A percentile compares a stretch with the other conserved stretches of the same genome.
Conservation (phyloP, 1,139 yeast species). For the Scheffersomyces cryptocercus region DNA sequence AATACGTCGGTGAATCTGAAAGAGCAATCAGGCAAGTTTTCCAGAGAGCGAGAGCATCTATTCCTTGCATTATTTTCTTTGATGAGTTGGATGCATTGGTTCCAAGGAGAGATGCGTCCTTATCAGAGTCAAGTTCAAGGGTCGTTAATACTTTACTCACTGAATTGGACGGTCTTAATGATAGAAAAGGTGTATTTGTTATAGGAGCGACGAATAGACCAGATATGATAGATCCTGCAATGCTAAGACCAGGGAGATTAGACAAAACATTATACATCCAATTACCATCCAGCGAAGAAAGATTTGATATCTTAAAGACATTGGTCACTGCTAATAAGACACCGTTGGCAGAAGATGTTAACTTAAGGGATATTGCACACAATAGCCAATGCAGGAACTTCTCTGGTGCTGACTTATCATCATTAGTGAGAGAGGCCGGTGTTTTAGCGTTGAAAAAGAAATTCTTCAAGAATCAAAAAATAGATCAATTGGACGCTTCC, state of each 20-base stretch:
- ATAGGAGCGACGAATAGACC: conserved; percentile 98
- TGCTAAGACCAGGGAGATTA: conserved; percentile 94
- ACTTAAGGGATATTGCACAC: conserved; percentile 60
- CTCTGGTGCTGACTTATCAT: conserved; percentile 94
- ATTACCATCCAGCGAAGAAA: conserved; percentile 75
- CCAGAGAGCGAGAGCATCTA: conserved; percentile 89
- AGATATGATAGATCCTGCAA: conserved; percentile 97
- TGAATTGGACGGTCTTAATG: conserved; percentile 91
- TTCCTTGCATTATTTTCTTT: conserved; percentile 93
- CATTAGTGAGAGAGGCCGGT: conserved; percentile 90
- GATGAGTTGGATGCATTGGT: conserved; percentile 96
- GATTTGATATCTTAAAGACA: conserved; percentile 78
- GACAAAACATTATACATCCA: conserved; percentile 93
- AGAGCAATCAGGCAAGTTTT: conserved; percentile 94
- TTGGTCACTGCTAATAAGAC: conserved; percentile 71
- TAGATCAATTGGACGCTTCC: conserved; percentile 50
- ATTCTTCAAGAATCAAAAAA: conserved; percentile 54
- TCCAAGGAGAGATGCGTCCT: conserved; percentile 85
- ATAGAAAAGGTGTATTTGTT: conserved; percentile 88
- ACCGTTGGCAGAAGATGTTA: conserved; percentile 68
- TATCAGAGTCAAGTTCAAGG: conserved; percentile 88
- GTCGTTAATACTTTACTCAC: conserved; percentile 94
- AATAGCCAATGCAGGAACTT: conserved; percentile 85
- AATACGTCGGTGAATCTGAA: conserved; percentile 96
- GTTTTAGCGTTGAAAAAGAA: conserved; percentile 78